Conservation (phyloP, 2,329 filamentous ascomycete species). For the Bipolaris victoriae region DNA sequence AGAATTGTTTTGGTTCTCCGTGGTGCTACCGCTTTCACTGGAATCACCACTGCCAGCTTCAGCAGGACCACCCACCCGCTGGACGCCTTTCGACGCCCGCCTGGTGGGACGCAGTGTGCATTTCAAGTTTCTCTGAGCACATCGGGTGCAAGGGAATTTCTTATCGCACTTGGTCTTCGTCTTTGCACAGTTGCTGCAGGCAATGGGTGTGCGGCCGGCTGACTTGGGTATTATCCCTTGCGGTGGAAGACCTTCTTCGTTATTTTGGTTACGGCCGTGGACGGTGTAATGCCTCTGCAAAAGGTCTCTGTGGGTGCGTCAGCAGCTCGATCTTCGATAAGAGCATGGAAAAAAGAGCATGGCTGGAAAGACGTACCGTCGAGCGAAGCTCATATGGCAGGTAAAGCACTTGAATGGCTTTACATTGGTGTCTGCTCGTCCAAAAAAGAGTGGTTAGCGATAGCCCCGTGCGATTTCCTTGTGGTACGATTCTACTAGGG, state of each 20-base stretch:
- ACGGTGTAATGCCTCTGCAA: constrained; percentile 60
- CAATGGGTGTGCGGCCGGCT: constrained; percentile 59
- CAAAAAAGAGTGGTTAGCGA: constrained; percentile 3
- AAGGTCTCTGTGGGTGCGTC: constrained; percentile 51
- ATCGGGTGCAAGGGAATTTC: constrained; percentile 61
- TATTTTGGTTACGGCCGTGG: constrained; percentile 58
- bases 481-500: background rate
- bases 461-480: constrained; percentile 1
- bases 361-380: constrained; percentile 50
- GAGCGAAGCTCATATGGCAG: constrained; percentile 61
- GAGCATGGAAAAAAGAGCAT: constrained; percentile 3
- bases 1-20: constrained; percentile 41
- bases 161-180: constrained; percentile 63
- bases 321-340: constrained; percentile 19
- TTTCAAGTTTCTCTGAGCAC: constrained; percentile 56
- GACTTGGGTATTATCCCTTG: constrained; percentile 60
- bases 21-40: constrained; percentile 43
- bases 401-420: constrained; percentile 63
- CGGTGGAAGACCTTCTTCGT: constrained; percentile 56
- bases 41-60: constrained; percentile 41
- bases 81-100: constrained; percentile 53
- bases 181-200: constrained; percentile 61
- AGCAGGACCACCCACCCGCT: constrained; percentile 33
- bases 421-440: constrained; percentile 57
- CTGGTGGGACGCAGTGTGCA: constrained; percentile 57